Evolutionary conservation across 2,329 filamentous ascomycete species (phyloP), one percentile per base, ranked within the genome.

Genomic region (Teratosphaeria destructans): DNA sequence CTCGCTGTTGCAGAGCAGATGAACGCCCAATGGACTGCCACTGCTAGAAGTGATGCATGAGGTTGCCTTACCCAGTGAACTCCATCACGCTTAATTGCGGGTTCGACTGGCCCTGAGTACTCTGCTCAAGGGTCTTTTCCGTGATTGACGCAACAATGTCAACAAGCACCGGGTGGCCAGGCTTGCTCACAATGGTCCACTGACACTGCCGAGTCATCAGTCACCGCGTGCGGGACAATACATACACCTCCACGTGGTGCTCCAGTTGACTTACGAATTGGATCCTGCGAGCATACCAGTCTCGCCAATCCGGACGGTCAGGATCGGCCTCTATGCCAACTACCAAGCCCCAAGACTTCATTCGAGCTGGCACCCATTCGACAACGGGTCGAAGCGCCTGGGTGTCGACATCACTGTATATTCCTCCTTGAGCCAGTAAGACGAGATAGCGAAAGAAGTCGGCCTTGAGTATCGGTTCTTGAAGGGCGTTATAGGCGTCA

Each of bases 101-200:
- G 85, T 62, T 32, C 69, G 82, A 60, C 78, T 80, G 60, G 79
- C 80, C 23, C 7, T 77, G 74, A 57, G 79, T 79, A 79, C 95
- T 91, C 75, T 87, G 82, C 60, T 81, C 79, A 55, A 97, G 79
- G 0, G 92, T 89, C 72, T 92, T 84, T 64, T 89, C 82, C 0
- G 93, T 95, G 69, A 99, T 92, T 65, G 86, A 87, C 12, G 88
- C 81, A 35, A 99, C 90, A 62, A 96, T 84, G 62, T 96, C 90
- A 63, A 92, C 85, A 60, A 99, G 81, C 11, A 96, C 85, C 0
- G 94, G 94, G 72, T 99, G 94, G 11, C 94, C 94, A 0, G 93
- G 88, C 75, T 99, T 99, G 60, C 89, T 80, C 75, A 96, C 93
- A 63, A 99, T 96, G 1, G 94, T 99, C 94, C 94, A 99, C 74